Base-by-base conservation (phyloP, 805 yeast genomes). In the Suhomyces vadensis region DNA sequence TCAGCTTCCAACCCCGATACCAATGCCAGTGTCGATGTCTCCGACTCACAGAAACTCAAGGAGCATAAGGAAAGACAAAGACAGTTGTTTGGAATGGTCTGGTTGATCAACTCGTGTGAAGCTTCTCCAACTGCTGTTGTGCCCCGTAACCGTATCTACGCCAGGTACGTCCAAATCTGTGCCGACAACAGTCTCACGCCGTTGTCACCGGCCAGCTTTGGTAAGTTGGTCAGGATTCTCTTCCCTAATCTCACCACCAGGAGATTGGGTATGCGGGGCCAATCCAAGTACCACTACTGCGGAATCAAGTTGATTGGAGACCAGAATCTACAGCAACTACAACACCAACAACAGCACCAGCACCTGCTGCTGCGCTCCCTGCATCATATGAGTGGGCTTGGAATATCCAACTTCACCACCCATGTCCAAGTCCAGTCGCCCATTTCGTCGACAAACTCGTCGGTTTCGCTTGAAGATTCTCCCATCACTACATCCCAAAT, bases 201-300 rank as follows among this genome's bases (percentile, higher is more conserved):
- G 1, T 65, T 86, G 43, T 78, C 84, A 27, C 90, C 88, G 22
- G 92, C 95, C 1, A 79, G 87, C 2, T 78, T 88, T 56, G 96
- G 95, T 3, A 53, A 55, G 24, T 47, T 53, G 35, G 87, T 87
- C 14, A 72, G 83, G 46, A 68, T 82, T 4, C 63, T 80, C 4
- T 85, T 77, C 54, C 94, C 95, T 0, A 69, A 71, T 43, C 69
- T 87, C 48, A 80, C 82, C 23, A 85, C 94, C 0, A 75, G 95
- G 50, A 74, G 97, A 42, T 69, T 89, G 42, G 97, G 97, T 1
- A 79, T 83, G 61, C 73, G 95, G 39, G 91, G 91, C 2, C 85
- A 83, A 56, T 82, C 92, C 16, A 85, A 85, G 58, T 90, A 90
- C 63, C 95, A 88, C 60, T 89, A 87, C 57, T 85, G 92, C 63